Base-by-base conservation (phyloP, 73 alveolate species). In the Paramecium sonneborni region DNA sequence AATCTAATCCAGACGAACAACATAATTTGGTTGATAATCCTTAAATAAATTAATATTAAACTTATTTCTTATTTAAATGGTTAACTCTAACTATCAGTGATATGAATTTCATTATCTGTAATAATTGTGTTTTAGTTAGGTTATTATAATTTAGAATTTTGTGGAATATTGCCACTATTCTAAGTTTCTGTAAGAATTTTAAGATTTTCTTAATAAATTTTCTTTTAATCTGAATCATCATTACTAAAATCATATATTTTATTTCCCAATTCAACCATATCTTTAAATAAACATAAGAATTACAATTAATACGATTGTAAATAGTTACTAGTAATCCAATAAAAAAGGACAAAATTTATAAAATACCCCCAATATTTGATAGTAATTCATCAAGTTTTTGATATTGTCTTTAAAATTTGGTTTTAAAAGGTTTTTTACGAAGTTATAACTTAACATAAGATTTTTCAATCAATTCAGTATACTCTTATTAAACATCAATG, bases 241-340 rank as follows among this genome's bases (percentile, higher is more conserved):
- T 14, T 21, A 8, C 58, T 39, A 37, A 74, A 74, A 34, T 74
- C 87, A 74, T 34, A 74, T 39, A 74, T 1, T 74, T 39, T 74
- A 35, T 74, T 74, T 34, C 57, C 56, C 35, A 74, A 74, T 24
- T 74, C 87, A 1, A 74, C 87, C 67, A 74, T 34, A 74, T 74
- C 87, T 74, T 32, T 0, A 35, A 2, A 7, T 4, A 39, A 74
- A 72, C 5, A 26, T 39, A 74, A 28, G 26, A 32, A 74, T 15
- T 34, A 74, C 87, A 37, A 18, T 37, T 74, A 0, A 74, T 74
- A 32, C 84, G 44, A 62, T 62, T 62, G 18, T 62, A 62, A 11
- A 62, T 62, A 30, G 84, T 26, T 12, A 62, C 24, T 4, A 62
- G 26, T 26, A 62, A n/a, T 62, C 84, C 84, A 62, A 62, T 62